Evolutionary conservation across 257 asterid genomes (phyloP), one percentile per base, ranked within the genome.

Genomic region (Eustoma russellianum): DNA sequence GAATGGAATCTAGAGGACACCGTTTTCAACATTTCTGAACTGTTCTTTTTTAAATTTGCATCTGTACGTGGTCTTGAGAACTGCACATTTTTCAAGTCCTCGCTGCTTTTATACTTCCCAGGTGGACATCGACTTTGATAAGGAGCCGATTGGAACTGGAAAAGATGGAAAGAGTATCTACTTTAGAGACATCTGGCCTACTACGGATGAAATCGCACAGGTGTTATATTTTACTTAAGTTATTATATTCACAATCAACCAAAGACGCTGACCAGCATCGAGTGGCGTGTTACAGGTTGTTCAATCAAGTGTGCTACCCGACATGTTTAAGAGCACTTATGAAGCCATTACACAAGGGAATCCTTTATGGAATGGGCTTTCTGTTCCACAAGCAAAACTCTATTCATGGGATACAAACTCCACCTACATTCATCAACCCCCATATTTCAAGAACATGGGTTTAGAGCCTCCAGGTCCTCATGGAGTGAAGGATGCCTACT

Each of bases 221-320:
- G 98, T 77, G 63, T 46, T 48, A 18, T 38, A 19, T 16, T 41
- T 13, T 55, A 17, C 14, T 64, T 3, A 30, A 49, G 17, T n/a
- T 50, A 11, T 18, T 61, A 16, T 59, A 38, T 40, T 41, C 9
- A 41, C 6, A 53, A 17, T 51, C 49, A 33, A n/a, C 35, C 46
- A 59, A 48, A 50, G 8, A 9, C 19, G 11, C 57, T 34, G 51
- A 28, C 30, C 17, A 17, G 9, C 38, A 41, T 53, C 48, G n/a
- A 46, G 62, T 11, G 58, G 28, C 48, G 64, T 52, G 56, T 63
- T 52, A 53, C 59, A 90, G 96, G 98, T 80, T 54, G 96, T 90
- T 66, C 95, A 86, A 69, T 82, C 98, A 34, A 83, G 90, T 13
- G 96, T 90, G 41, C 94, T 90, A 52, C 98, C 96, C n/a, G 95